phyloP scores from a whole-genome alignment of 2,329 filamentous ascomycete species.

The Fusarium acutatum region DNA sequence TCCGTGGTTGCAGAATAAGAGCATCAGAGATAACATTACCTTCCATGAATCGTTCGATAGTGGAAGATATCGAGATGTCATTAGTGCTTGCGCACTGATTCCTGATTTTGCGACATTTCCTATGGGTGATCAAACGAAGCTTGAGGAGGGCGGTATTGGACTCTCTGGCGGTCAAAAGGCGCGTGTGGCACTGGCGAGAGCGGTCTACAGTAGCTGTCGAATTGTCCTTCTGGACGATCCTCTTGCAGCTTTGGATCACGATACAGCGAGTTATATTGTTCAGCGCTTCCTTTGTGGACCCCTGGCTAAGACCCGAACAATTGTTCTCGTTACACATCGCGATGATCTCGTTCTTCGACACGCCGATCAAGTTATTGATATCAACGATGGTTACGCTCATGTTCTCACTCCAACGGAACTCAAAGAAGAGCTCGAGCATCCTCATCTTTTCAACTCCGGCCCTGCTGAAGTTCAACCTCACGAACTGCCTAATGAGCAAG shows the following conservation, averaged over 20 bases:
- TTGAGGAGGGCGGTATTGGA: slow-evolving; percentile 70
- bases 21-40: slow-evolving; percentile 70
- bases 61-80: slow-evolving; percentile 63
- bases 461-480: slow-evolving; percentile 27
- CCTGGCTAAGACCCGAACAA: slow-evolving; percentile 69
- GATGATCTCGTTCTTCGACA: slow-evolving; percentile 80
- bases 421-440: slow-evolving; percentile 49
- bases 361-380: slow-evolving; percentile 77
- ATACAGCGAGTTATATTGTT: slow-evolving; percentile 70
- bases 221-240: slow-evolving; percentile 70
- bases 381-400: slow-evolving; percentile 67
- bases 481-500: slow-evolving; percentile 45
- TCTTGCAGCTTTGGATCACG: slow-evolving; percentile 69
- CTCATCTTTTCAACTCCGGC: slow-evolving; percentile 44
- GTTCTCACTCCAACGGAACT: slow-evolving; percentile 58
- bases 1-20: slow-evolving; percentile 73
- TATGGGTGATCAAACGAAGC: slow-evolving; percentile 65
- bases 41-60: slow-evolving; percentile 67
- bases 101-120: slow-evolving; percentile 66
- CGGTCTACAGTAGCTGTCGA: slow-evolving; percentile 65
- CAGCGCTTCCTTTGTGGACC: slow-evolving; percentile 67
- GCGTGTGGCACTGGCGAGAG: slow-evolving; percentile 69
- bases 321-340: slow-evolving; percentile 81
- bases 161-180: slow-evolving; percentile 72
- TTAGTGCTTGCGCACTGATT: slow-evolving; percentile 67